These are phyloP conservation scores for Epicoccum sorghinum DNA, from an alignment of 2,329 filamentous ascomycete genomes.

Conservation along the genomic window DNA sequence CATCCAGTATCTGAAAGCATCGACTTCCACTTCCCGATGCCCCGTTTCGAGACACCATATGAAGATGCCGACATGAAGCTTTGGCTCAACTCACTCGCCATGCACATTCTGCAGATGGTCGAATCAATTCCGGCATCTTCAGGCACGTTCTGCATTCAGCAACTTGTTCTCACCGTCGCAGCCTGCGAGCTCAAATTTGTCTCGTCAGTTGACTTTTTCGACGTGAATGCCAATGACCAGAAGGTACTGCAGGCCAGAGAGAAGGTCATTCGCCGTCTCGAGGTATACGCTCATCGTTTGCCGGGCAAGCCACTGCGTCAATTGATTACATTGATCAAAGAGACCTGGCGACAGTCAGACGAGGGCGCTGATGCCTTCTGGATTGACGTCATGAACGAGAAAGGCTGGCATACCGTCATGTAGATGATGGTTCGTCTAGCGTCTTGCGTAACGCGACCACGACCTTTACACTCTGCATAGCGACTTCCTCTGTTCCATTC, in stretches of 20 bases:
- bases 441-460: not conserved
- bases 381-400: constrained; percentile 64
- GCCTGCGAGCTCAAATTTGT: constrained; percentile 59
- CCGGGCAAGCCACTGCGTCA: constrained; percentile 60
- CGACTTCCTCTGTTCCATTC: constrained; percentile 4
- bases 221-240: constrained; percentile 51
- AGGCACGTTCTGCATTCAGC: constrained; percentile 60
- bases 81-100: constrained; percentile 59
- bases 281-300: constrained; percentile 53
- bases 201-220: constrained; percentile 45
- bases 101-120: constrained; percentile 58
- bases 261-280: constrained; percentile 57
- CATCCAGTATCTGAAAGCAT: constrained; percentile 29
- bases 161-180: constrained; percentile 58
- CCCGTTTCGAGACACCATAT: constrained; percentile 42
- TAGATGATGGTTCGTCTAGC: constrained; percentile 39
- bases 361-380: constrained; percentile 58
- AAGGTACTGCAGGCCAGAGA: constrained; percentile 54
- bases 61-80: constrained; percentile 43
- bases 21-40: constrained; percentile 41
- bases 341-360: constrained; percentile 61
- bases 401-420: constrained; percentile 63
- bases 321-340: constrained; percentile 58
- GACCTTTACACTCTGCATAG: constrained; percentile 10
- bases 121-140: constrained; percentile 59